Base-by-base conservation (phyloP, 768 basidiomycete species). In the Russula sp. region DNA sequence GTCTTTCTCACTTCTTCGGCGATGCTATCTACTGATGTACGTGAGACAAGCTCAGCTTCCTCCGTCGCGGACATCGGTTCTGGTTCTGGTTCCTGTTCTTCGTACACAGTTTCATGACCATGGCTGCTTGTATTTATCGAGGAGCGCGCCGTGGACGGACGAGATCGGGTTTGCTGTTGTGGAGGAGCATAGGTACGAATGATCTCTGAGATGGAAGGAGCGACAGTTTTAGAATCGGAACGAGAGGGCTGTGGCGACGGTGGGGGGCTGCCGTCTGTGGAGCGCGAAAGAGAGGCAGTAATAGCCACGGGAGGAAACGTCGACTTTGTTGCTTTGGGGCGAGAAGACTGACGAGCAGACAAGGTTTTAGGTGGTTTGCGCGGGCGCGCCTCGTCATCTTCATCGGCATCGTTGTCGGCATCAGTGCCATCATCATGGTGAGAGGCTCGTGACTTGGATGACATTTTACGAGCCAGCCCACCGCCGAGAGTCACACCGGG, bases 21-120 rank as follows among this genome's bases (percentile, higher is more conserved):
- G 32, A 94, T 85, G 63, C 90, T 92, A 73, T 94, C 92, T 66
- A 92, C 83, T 18, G 91, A 93, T 22, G 92, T 93, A n/a, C 88
- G 84, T 45, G 87, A 86, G 55, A 89, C 66, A 52, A 87, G 70
- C 50, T 89, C 88, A 2, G 77, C 76, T 64, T 88, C 87, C 63
- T 86, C 86, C 57, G 82, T 80, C 44, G 77, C 75, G 45, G 78
- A 72, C 50, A 80, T 68, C 8, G 79, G 76, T 60, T 84, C 84
- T 37, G 81, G 79, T 48, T 75, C 75, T 8, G 75, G 73, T 71
- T 85, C 84, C 2, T 76, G 75, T 31, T 68, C 65, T 72, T 84
- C 84, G 49, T 77, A 77, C 22, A 80, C 71, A 11, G 76, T 78
- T 32, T 75, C 70, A 73, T 80, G 80, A 20, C 71, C 67, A 49